Evolutionary conservation across 2,329 filamentous ascomycete genomes (phyloP).

Genomic region (Fusarium hostae): DNA sequence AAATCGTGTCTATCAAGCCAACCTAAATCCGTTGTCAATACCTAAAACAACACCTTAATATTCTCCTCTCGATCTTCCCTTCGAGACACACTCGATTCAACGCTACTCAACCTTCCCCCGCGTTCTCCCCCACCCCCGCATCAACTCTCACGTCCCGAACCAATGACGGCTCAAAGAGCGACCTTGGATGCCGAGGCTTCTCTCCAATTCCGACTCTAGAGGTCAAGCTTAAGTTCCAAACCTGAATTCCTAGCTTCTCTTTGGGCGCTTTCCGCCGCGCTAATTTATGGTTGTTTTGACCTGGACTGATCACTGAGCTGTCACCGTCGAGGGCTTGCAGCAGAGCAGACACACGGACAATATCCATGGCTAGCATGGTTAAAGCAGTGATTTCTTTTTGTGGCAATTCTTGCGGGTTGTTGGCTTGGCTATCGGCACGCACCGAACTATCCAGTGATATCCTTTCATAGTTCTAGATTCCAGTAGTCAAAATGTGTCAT

Average conservation of each 20-base stretch:
- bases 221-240: background rate
- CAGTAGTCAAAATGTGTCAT: constrained; percentile 9
- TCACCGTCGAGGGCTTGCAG: constrained; percentile 4
- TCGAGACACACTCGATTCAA: constrained; percentile 11
- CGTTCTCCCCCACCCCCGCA: constrained; percentile 32
- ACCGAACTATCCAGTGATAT: constrained; percentile 3
- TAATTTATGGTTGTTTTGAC: constrained; percentile 39
- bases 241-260: background rate
- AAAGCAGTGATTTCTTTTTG: constrained; percentile 14
- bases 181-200: constrained; percentile 36
- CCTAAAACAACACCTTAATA: constrained; percentile 7
- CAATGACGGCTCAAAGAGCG: constrained; percentile 23
- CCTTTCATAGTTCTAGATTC: background rate
- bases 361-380: background rate
- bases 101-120: constrained; percentile 20
- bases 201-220: constrained; percentile 1
- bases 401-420: constrained; percentile 15
- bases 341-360: constrained; percentile 3
- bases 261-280: constrained; percentile 17
- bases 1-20: background rate
- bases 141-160: constrained; percentile 15
- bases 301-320: constrained; percentile 14
- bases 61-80: background rate
- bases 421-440: constrained; percentile 10
- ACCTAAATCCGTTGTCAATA: background rate